Evolutionary conservation across 495 filamentous ascomycete genomes (phyloP).

Genomic region (Trichoderma asperelloides): DNA sequence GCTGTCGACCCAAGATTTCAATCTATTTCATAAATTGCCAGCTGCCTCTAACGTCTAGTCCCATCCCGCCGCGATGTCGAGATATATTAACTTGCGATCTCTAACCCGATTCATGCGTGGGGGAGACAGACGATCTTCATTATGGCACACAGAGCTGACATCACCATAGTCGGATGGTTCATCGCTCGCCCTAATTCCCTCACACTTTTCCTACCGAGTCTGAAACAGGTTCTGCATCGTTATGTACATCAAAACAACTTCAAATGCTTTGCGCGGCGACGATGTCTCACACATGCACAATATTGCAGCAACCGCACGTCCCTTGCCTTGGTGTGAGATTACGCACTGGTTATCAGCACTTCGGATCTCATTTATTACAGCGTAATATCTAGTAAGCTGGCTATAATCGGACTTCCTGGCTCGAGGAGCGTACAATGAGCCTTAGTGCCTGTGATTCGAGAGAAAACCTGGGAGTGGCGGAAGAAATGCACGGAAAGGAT

Average conservation of each 20-base stretch:
- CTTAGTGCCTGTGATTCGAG: neutral
- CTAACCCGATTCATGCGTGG: neutral
- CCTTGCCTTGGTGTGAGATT: neutral
- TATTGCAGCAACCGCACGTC: neutral
- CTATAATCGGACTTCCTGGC: too few relatives aligned
- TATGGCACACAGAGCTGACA: neutral
- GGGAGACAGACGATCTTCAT: neutral
- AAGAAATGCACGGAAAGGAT: neutral
- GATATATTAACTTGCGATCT: neutral
- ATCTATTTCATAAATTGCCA: too few relatives aligned
- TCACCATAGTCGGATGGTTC: neutral
- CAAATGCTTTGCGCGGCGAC: neutral
- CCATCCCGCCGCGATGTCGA: too few relatives aligned
- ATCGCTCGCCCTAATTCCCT: neutral
- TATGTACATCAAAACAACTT: too few relatives aligned
- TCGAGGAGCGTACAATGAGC: too few relatives aligned
- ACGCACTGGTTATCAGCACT: neutral
- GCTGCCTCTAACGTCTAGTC: too few relatives aligned
- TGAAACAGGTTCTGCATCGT: too few relatives aligned
- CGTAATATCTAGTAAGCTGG: neutral
- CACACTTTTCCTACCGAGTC: neutral
- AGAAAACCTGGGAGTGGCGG: neutral
- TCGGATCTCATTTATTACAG: neutral
- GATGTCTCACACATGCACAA: neutral
- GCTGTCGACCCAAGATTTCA: too few relatives aligned